Conservation (phyloP, 169 alveolate species). For the Cryptosporidium bovis region DNA sequence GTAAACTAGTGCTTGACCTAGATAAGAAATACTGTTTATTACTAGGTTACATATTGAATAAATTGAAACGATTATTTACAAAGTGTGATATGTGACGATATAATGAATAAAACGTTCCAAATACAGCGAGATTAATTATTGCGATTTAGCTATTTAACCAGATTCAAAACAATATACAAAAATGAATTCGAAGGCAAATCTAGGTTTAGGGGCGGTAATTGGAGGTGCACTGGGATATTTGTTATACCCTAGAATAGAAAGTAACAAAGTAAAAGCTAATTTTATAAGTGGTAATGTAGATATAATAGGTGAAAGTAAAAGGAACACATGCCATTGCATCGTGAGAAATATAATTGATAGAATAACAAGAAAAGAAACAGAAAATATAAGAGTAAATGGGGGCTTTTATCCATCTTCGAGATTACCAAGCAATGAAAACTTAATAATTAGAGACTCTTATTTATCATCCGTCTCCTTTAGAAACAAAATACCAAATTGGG, state of each 20-base stretch:
- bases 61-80: too few relatives aligned
- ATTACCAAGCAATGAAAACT: slow-evolving; percentile 64
- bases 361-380: neutral
- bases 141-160: too few relatives aligned
- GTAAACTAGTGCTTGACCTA: too few relatives aligned
- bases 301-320: slow-evolving; percentile 3
- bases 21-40: too few relatives aligned
- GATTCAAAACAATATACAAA: neutral
- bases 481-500: slow-evolving; percentile 76
- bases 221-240: slow-evolving; percentile 46
- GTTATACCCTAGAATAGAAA: slow-evolving; percentile 30
- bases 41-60: too few relatives aligned
- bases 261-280: slow-evolving; percentile 14
- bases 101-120: too few relatives aligned
- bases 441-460: slow-evolving; percentile 65
- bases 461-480: slow-evolving; percentile 54
- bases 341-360: neutral
- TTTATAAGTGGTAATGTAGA: neutral
- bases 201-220: slow-evolving; percentile 17
- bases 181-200: slow-evolving; percentile 5
- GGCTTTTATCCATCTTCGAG: slow-evolving; percentile 71
- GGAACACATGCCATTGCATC: neutral
- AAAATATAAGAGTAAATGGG: slow-evolving; percentile 1
- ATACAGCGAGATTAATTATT: too few relatives aligned
- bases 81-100: too few relatives aligned